These are phyloP conservation scores for Fusarium secorum DNA, from an alignment of 2,329 filamentous ascomycete species.

Conservation along the genomic window DNA sequence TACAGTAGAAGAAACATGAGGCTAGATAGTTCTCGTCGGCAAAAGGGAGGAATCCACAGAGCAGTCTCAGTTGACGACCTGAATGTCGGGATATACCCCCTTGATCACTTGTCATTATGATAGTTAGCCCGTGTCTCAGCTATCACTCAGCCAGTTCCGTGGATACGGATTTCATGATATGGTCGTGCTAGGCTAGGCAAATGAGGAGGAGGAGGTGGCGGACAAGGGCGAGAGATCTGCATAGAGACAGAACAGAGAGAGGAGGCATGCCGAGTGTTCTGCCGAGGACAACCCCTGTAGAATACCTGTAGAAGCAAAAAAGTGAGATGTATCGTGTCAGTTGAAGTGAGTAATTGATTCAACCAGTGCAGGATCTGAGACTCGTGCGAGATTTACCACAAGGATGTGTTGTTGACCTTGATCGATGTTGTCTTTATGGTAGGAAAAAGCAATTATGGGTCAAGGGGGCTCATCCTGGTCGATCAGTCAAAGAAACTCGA, in stretches of 20 bases:
- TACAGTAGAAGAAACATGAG: constrained; percentile 2
- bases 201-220: not conserved
- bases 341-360: constrained; percentile 27
- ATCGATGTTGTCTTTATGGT: not conserved
- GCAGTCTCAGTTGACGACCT: constrained; percentile 33
- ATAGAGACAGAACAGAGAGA: not conserved
- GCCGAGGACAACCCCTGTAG: constrained; percentile 20
- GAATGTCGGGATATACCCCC: constrained; percentile 28
- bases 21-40: constrained; percentile 3
- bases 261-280: constrained; percentile 5
- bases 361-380: constrained; percentile 38
- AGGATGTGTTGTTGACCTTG: constrained; percentile 11
- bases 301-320: not conserved
- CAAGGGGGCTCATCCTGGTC: not conserved
- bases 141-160: constrained; percentile 32
- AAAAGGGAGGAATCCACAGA: constrained; percentile 28
- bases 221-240: constrained; percentile 28
- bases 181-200: not conserved
- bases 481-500: constrained; percentile 16
- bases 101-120: constrained; percentile 26
- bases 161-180: constrained; percentile 21
- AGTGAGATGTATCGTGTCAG: constrained; percentile 12
- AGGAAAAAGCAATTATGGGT: constrained; percentile 19
- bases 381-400: constrained; percentile 23
- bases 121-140: constrained; percentile 15